Percentiles rank a stretch among this genome's conserved stretches.
Conservation (phyloP, 208 protist genomes). For the Porcisia hertigi region DNA sequence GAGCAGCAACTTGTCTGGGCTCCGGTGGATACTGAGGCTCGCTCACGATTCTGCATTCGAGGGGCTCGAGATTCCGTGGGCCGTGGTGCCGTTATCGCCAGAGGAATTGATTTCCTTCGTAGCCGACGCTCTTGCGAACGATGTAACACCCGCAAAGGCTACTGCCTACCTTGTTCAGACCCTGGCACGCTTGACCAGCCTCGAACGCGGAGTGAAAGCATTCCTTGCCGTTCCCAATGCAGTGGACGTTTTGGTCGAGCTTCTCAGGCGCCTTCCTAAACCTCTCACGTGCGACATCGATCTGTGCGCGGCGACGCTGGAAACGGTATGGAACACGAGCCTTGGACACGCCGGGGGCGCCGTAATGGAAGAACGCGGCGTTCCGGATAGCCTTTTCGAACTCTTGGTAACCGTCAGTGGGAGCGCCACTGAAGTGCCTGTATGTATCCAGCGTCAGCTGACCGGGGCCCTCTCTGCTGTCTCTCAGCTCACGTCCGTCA, state of each 20-base stretch:
- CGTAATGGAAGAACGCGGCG: constrained; percentile 35
- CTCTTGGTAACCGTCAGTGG: constrained; percentile 38
- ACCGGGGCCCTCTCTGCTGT: constrained; percentile 73
- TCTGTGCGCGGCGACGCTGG: constrained; percentile 31
- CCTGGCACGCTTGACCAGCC: constrained; percentile 28
- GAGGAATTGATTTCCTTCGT: constrained; percentile 17
- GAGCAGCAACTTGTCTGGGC: constrained; percentile 56
- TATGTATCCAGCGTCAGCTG: constrained; percentile 57
- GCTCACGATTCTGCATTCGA: constrained; percentile 29
- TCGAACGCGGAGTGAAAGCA: constrained; percentile 24
- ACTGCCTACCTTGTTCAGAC: constrained; percentile 22
- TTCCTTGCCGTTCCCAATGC: constrained; percentile 4
- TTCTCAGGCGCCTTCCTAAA: constrained; percentile 1
- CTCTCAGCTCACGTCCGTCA: constrained; percentile 72
- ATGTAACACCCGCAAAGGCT: not conserved
- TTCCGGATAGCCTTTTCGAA: constrained; percentile 46
- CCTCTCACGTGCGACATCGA: not conserved
- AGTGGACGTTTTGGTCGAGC: constrained; percentile 6
- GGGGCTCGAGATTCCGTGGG: constrained; percentile 13
- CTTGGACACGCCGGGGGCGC: constrained; percentile 54
- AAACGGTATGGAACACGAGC: constrained; percentile 56
- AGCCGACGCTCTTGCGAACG: constrained; percentile 20
- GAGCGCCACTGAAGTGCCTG: constrained; percentile 8
- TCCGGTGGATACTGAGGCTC: constrained; percentile 68
- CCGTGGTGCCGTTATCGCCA: constrained; percentile 3